Conservation (phyloP, 2,329 filamentous ascomycete genomes). For the Triangularia setosa region DNA sequence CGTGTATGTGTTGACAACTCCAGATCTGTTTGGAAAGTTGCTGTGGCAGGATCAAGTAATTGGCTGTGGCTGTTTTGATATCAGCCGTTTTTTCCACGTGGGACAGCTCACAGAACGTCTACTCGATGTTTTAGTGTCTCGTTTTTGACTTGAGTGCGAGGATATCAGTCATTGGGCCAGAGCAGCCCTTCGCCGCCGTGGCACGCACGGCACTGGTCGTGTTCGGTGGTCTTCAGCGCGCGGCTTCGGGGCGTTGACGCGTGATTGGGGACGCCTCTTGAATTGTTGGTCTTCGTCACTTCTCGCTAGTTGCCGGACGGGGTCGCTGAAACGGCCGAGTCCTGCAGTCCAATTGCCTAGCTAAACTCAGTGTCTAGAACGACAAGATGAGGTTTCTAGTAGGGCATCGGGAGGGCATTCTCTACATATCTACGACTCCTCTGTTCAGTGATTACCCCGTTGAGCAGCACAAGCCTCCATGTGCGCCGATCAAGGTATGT, state of each 20-base stretch:
- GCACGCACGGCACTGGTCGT: slow-evolving; percentile 17
- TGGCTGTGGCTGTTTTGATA: slow-evolving; percentile 18
- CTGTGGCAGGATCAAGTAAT: slow-evolving; percentile 13
- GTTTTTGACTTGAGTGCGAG: slow-evolving; percentile 16
- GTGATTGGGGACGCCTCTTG: slow-evolving; percentile 6
- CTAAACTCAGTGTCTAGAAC: background rate
- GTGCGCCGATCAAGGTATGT: background rate
- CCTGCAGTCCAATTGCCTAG: background rate
- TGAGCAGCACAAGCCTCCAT: background rate
- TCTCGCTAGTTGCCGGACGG: background rate
- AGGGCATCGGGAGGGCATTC: background rate
- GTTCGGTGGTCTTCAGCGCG: slow-evolving; percentile 17
- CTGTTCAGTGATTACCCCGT: background rate
- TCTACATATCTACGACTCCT: background rate
- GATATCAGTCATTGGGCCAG: slow-evolving; percentile 17
- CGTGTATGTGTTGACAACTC: slow-evolving; percentile 22
- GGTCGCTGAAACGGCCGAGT: background rate
- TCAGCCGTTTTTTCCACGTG: slow-evolving; percentile 12
- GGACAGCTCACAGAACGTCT: slow-evolving; percentile 7
- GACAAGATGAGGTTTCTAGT: background rate
- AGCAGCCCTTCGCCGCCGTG: slow-evolving; percentile 5
- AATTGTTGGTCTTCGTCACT: slow-evolving; percentile 21
- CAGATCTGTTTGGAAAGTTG: slow-evolving; percentile 12
- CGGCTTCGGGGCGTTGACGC: slow-evolving; percentile 17
- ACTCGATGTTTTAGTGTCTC: slow-evolving; percentile 9